Evolutionary conservation across 179 eudicot species (phyloP), one percentile per base, ranked within the genome.

Genomic region (Carnegiea gigantea): DNA sequence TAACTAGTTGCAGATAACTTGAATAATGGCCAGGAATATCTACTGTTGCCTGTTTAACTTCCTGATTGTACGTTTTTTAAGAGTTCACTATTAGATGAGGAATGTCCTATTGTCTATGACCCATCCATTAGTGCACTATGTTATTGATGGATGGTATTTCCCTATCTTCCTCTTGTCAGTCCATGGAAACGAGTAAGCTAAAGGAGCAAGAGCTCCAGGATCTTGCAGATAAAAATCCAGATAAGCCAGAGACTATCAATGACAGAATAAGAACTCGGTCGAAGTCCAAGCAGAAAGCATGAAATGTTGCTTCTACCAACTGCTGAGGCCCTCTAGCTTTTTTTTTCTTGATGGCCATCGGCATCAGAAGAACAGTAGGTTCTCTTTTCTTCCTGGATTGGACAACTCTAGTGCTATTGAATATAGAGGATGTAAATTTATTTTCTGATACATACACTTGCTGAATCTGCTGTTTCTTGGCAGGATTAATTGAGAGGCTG

Each of bases 281-380:
- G 30, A 81, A 77, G 57, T 51, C 83, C 79, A 78, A 73, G 82
- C 74, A 72, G 79, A 81, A 26, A 30, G 44, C 73, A 30, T 79
- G 30, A 72, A 68, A 43, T 0, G n/a, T 78, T 49, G 48, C 48
- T 18, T 75, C 57, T 24, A 54, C 62, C 68, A 68, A 54, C 78
- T 77, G 70, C 43, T 57, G 33, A 77, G 68, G 78, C 70, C 11
- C 48, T 73, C 12, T 26, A 49, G 20, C 33, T 75, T 76, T 18
- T 43, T 76, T 43, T 5, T 28, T 28, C 59, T 64, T 14, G 59
- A 30, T 46, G 68, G 78, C 26, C 21, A 65, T 21, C 20, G 59
- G 48, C 70, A 68, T 57, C 72, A 9, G 26, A 57, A 5, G 23
- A 20, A 43, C 80, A 23, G 80, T 82, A 76, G 13, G 71, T 67